Percentiles rank a stretch among this genome's conserved stretches.
Conservation (phyloP, 306 rosid genomes). For the Pyrus betulifolia region DNA sequence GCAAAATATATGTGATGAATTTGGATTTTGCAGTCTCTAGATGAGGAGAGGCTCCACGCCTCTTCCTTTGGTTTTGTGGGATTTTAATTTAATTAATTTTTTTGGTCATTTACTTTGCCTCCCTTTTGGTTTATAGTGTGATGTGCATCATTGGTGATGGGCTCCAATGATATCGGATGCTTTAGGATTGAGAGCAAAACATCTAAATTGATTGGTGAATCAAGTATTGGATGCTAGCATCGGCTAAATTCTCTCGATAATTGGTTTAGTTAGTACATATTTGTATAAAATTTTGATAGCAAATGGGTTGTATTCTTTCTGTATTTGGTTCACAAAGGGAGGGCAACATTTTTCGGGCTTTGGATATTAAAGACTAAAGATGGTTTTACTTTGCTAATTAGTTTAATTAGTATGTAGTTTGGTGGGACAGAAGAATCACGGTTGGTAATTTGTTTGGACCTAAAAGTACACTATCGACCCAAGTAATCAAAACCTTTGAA, state of each 20-base stretch:
- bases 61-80: slow-evolving; percentile 10
- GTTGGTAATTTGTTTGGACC: no score
- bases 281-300: background rate
- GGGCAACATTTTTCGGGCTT: background rate
- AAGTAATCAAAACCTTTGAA: no score
- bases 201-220: background rate
- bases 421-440: background rate
- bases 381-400: background rate
- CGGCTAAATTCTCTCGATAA: background rate
- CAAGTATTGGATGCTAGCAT: background rate
- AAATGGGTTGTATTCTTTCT: background rate
- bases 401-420: background rate
- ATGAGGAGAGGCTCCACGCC: slow-evolving; percentile 30
- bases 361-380: background rate
- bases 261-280: background rate
- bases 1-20: background rate
- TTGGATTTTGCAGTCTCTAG: background rate
- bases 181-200: background rate
- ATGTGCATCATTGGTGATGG: slow-evolving; percentile 3
- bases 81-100: background rate
- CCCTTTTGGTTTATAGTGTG: background rate
- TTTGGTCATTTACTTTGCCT: background rate
- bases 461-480: no score
- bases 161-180: slow-evolving; percentile 9
- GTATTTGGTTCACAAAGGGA: background rate